Evolutionary conservation across 2,329 filamentous ascomycete species (phyloP), one percentile per base, ranked within the genome.

Genomic region (Xylariaceae sp.): DNA sequence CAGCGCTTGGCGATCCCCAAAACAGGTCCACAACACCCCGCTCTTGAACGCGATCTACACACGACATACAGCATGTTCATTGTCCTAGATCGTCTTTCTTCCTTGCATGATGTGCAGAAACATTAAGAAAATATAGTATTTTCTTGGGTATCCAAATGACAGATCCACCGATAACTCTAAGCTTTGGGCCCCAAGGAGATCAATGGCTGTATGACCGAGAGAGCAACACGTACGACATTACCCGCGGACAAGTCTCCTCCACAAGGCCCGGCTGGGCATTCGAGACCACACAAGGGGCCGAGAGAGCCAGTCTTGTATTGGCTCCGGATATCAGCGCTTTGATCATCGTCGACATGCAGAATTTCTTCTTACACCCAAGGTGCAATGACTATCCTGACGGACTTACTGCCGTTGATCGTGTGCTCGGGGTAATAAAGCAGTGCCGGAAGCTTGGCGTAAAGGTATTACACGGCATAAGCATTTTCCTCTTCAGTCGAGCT

Each of bases 291-390:
- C 50, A 64, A 11, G 69, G 65, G 2, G 53, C 60, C 12, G 34
- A 60, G 1, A 63, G 56, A 11, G 68, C 67, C 11, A 63, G 62
- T 11, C 60, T 78, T 45, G 67, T 65, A 10, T 65, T 80, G 38
- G 67, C 68, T 16, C 71, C 76, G 6, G 53, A 60, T 11, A 67
- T 68, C 17, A 71, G 72, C n/a, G 77, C 75, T 3, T 65, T 81
- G 1, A 70, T 81, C 12, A 71, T 81, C 36, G 71, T 81, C 43
- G 77, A 80, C 65, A 75, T 78, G 72, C 75, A 80, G 67, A 79
- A 80, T 60, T 76, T 73, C 70, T 78, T 80, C 62, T 68, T 82
- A 22, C 72, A 66, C 66, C 68, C 59, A 43, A 65, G 47, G 46
- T 80, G 63, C 62, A 73, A 65, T 58, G 66, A 63, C 41, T 74